Base-by-base conservation (phyloP, 176 grass and related monocot species). In the Paspalum vaginatum region DNA sequence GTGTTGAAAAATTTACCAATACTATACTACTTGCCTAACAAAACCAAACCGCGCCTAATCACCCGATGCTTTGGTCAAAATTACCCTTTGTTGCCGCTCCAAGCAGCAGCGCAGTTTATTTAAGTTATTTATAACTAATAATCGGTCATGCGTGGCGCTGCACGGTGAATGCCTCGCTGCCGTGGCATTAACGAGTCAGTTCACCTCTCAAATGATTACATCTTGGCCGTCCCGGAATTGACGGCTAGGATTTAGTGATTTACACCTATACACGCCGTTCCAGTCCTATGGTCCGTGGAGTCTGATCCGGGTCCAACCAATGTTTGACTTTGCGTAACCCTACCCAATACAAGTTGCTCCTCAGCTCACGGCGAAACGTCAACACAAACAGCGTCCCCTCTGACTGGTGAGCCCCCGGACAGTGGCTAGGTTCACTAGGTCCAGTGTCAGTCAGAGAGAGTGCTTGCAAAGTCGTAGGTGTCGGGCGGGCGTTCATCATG, bases 361-460 rank as follows among this genome's bases (percentile, higher is more conserved):
- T 54, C 58, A 11, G 69, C 20, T 38, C 62, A 80, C 62, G 6
- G 20, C 14, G 25, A 39, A 2, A 73, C 7, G 2, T n/a, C 12
- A 10, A 0, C 2, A 13, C 22, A 25, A 8, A 7, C 8, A 1
- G n/a, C 8, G 0, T 3, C 2, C 0, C 4, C 0, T 48, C 63
- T 63, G 71, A 15, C 9, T 16, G 2, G 27, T 44, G 69, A 79
- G 20, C 32, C 63, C 63, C 6, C 1, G 18, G 2, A 5, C 27
- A 1, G 2, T 8, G 6, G 9, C 12, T 14, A 8, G 3, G 9
- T 0, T 14, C 0, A 2, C 0, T 44, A 21, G 25, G 0, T 20
- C 77, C 76, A 2, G 2, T 53, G 61, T 84, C 86, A 84, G 86
- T 15, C 22, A 45, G 2, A 1, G 7, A 32, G 32, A 32, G 32